Conservation (phyloP, 306 rosid genomes). For the Dicorynia guianensis region DNA sequence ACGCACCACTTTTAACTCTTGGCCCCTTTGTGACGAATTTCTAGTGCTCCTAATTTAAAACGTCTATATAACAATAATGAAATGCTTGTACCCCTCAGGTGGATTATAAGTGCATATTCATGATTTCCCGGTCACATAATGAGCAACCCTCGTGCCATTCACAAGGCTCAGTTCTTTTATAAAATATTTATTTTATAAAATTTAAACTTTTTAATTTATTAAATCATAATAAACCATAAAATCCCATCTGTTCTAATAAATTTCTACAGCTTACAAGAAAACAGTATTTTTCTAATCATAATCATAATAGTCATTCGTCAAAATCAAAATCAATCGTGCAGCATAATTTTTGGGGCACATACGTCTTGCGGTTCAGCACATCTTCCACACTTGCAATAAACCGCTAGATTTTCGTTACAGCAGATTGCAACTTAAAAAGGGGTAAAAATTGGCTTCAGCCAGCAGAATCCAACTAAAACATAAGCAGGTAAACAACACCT, state of each 20-base stretch:
- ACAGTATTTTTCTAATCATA: no score
- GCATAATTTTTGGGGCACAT: background rate
- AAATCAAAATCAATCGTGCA: background rate
- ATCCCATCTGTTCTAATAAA: no score
- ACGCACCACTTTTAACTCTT: conserved; percentile 17
- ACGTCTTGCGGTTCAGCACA: background rate
- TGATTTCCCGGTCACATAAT: conserved; percentile 32
- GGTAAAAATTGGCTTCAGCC: background rate
- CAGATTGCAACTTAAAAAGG: conserved; percentile 21
- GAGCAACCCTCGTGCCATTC: background rate
- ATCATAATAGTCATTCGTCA: no score
- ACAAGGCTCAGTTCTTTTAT: background rate
- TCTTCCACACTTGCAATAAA: background rate
- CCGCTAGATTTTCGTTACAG: conserved; percentile 17
- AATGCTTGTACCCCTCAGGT: background rate
- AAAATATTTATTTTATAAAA: no score
- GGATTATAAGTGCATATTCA: background rate
- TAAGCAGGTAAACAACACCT: conserved; percentile 43
- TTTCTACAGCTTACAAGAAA: no score
- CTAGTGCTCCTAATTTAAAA: conserved; percentile 36
- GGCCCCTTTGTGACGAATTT: conserved; percentile 17
- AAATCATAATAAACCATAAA: no score
- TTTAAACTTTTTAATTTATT: no score
- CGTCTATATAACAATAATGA: conserved; percentile 10
- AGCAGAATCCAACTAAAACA: conserved; percentile 12